phyloP scores from a whole-genome alignment of 208 protist genomes.

The Naegleria gruberi region DNA sequence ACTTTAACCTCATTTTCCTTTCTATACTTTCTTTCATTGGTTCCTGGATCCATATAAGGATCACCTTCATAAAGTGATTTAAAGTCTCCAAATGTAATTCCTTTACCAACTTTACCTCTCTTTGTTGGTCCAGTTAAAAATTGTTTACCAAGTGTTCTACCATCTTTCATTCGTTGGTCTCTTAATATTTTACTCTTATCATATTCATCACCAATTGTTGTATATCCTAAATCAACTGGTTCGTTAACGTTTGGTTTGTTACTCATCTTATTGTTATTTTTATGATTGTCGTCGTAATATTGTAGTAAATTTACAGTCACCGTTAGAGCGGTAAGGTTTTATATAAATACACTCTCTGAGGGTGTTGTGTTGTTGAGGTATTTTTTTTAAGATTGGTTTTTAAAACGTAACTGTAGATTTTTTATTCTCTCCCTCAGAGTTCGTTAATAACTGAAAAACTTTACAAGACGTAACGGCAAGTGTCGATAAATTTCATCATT shows the following conservation, averaged over 20 bases:
- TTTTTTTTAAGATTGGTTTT: no score
- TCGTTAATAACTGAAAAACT: no score
- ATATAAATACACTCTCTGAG: no score
- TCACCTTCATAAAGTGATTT: conserved; percentile 3
- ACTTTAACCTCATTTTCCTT: not conserved
- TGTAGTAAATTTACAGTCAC: no score
- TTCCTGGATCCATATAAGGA: not conserved
- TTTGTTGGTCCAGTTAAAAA: not conserved
- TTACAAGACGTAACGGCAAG: no score
- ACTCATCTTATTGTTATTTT: no score
- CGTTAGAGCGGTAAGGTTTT: no score
- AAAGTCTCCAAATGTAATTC: not conserved
- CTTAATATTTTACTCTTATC: not conserved
- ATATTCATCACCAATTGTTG: not conserved
- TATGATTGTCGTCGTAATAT: no score
- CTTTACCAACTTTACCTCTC: not conserved
- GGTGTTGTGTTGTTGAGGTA: no score
- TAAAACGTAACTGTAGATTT: no score
- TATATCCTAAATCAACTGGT: not conserved
- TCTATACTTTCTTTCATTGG: not conserved
- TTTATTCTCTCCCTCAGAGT: no score
- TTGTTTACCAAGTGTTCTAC: not conserved
- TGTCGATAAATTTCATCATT: no score
- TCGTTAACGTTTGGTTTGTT: not conserved
- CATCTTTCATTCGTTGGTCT: not conserved